Base-by-base conservation (phyloP, 768 basidiomycete genomes). In the Sutorius australiensis region DNA sequence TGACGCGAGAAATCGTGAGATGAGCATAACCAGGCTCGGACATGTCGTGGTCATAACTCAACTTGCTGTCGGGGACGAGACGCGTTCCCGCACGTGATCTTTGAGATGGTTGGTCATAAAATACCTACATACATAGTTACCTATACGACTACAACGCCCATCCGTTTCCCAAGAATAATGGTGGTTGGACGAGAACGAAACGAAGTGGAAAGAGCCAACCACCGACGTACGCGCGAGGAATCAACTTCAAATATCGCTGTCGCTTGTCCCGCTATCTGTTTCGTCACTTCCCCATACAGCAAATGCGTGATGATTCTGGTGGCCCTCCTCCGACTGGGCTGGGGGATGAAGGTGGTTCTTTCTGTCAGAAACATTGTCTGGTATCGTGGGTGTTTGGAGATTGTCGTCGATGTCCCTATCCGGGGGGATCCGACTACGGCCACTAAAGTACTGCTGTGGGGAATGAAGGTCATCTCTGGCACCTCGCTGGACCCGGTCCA, bases 221-320 rank as follows among this genome's bases (percentile, higher is more conserved):
- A 9, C 30, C 41, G 28, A 31, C 32, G 41, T 16, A 31, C n/a
- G 30, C 19, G 17, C 13, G 27, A 30, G 13, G 21, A 13, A 5
- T 2, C 6, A 32, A 37, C 17, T 6, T 70, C 59, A 76, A 28
- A 62, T 63, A 53, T 86, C 84, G 47, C 78, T 84, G 61, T 91
- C 89, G 56, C 89, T 91, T 13, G 88, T 77, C 62, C 85, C 86
- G 65, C 87, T 89, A 60, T 93, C 91, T 50, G 87, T 92, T 69
- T 92, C 91, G 63, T 93, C 91, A 37, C 90, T 86, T 0, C 91
- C 92, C 82, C 84, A 90, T 11, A 89, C 88, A 17, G 92, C 91
- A 62, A 93, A 93, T 8, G 87, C 85, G 33, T 81, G 75, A 42
- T 67, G 77, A 30, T 66, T 64, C 27, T 68, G 65, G 33, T 61